Percentiles rank a stretch among this genome's conserved stretches.
These are phyloP conservation scores for Fusarium nurragi DNA, from an alignment of 2,329 filamentous ascomycete species.

Conservation along the genomic window DNA sequence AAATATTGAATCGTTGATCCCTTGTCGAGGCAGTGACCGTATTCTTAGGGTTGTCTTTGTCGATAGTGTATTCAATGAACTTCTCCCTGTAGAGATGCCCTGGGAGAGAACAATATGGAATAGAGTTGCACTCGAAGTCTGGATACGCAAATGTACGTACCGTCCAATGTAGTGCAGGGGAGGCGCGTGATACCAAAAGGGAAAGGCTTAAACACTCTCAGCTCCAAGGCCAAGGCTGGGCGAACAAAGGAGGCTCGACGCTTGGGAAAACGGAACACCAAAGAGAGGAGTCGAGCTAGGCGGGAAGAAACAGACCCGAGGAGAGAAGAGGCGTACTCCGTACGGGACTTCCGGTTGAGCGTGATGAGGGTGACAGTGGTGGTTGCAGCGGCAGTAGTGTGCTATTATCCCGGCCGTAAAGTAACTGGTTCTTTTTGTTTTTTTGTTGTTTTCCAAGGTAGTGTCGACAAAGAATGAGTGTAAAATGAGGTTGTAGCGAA, in stretches of 20 bases:
- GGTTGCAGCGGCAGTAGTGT: slow-evolving; percentile 8
- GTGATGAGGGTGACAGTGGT: slow-evolving; percentile 14
- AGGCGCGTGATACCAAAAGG: slow-evolving; percentile 17
- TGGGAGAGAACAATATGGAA: slow-evolving; percentile 6
- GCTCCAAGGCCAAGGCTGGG: slow-evolving; percentile 34
- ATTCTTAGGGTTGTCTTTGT: not conserved
- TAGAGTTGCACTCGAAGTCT: slow-evolving; percentile 23
- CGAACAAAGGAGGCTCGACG: slow-evolving; percentile 34
- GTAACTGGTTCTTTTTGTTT: slow-evolving; percentile 2
- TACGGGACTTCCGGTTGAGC: slow-evolving; percentile 3
- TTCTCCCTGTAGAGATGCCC: slow-evolving; percentile 6
- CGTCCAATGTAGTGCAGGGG: slow-evolving; percentile 17
- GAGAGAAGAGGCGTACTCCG: not conserved
- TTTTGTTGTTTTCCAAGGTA: not conserved
- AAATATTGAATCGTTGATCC: slow-evolving; percentile 10
- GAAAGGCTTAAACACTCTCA: slow-evolving; percentile 23
- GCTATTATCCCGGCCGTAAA: slow-evolving; percentile 19
- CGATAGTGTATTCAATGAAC: slow-evolving; percentile 7
- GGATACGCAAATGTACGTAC: slow-evolving; percentile 35
- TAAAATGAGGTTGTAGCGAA: slow-evolving; percentile 5
- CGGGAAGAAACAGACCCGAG: slow-evolving; percentile 29
- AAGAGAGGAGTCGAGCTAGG: slow-evolving; percentile 17
- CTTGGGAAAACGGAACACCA: slow-evolving; percentile 11
- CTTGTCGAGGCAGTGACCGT: not conserved
- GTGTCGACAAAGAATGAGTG: not conserved